Base-by-base conservation (phyloP, 768 basidiomycete species). In the Termitomyces sp. region DNA sequence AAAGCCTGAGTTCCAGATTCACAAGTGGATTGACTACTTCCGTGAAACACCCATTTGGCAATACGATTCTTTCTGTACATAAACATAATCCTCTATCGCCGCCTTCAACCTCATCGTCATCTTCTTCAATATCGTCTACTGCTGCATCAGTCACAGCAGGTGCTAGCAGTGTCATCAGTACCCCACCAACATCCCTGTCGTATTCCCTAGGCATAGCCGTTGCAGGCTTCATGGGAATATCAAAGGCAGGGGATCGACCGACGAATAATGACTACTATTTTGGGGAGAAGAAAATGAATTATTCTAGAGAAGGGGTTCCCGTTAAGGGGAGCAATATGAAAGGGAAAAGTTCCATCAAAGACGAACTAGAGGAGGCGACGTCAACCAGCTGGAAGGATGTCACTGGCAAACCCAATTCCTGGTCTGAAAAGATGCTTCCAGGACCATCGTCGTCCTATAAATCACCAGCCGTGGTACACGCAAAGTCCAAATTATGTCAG, bases 181-280 rank as follows among this genome's bases (percentile, higher is more conserved):
- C 80, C 10, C 83, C 82, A 5, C 81, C 80, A 12, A 84, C 82
- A 17, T 83, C 83, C 5, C 68, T 74, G 53, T 80, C 70, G 34
- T 75, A 73, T 64, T 82, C 69, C 4, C 69, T 81, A 11, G 76
- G 76, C 17, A 76, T 74, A 54, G 74, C 65, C 21, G 70, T 76
- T 40, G 69, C 71, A 44, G 74, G 74, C 9, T 70, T 78, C 47
- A 63, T 76, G 52, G 69, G 69, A n/a, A 64, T 72, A 19, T 60
- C 68, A 9, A 72, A 68, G 43, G 62, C 69, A 26, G 64, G 64
- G 44, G 59, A 62, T n/a, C 58, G 55, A n/a, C 42, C 43, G n/a
- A 52, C n/a, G 37, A 46, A n/a, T 19, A 24, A 41, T 22, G 19
- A 22, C 32, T 32, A 9, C 19, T 19, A 48, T 28, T 60, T 28